Percentiles rank a stretch among this genome's conserved stretches.
Conservation (phyloP, 2,329 filamentous ascomycete genomes). For the Colletotrichum caudatum region DNA sequence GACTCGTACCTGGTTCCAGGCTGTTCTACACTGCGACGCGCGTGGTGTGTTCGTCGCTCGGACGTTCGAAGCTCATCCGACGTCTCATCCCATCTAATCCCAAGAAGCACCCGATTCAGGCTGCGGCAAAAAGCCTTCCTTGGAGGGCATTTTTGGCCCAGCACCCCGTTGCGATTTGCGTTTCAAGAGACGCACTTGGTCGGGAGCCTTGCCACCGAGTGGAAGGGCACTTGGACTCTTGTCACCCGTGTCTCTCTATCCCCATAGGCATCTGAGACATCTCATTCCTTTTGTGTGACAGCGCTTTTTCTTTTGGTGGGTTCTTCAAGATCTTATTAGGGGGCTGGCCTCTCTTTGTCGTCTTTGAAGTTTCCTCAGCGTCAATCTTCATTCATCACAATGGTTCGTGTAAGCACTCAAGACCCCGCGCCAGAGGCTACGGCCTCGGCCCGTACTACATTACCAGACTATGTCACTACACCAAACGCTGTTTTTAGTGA, state of each 20-base stretch:
- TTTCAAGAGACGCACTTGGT: slow-evolving; percentile 24
- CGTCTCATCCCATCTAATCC: slow-evolving; percentile 3
- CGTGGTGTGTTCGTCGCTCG: slow-evolving; percentile 2
- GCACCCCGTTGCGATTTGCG: slow-evolving; percentile 16
- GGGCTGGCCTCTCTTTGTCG: neutral
- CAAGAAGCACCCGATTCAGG: neutral
- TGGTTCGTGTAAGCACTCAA: slow-evolving; percentile 30
- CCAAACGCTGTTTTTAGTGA: slow-evolving; percentile 37
- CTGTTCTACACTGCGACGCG: slow-evolving; percentile 18
- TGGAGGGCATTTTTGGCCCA: slow-evolving; percentile 1
- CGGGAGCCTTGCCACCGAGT: slow-evolving; percentile 9
- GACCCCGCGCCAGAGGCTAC: slow-evolving; percentile 19
- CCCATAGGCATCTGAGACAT: slow-evolving; percentile 35
- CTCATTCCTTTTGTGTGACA: slow-evolving; percentile 13
- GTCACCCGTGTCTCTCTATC: slow-evolving; percentile 18
- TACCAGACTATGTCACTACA: slow-evolving; percentile 35
- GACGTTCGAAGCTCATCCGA: slow-evolving; percentile 14
- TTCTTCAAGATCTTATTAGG: slow-evolving; percentile 21
- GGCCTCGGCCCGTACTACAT: neutral
- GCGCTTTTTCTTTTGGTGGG: neutral
- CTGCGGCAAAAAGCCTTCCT: slow-evolving; percentile 18
- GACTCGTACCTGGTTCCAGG: slow-evolving; percentile 22
- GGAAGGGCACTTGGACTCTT: slow-evolving; percentile 13
- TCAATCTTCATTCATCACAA: slow-evolving; percentile 13
- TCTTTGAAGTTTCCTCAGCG: neutral